A percentile compares a stretch with the other conserved stretches of the same genome.
phyloP scores from a whole-genome alignment of 1,284 basidiomycete genomes.

The Omphalotus olearius region DNA sequence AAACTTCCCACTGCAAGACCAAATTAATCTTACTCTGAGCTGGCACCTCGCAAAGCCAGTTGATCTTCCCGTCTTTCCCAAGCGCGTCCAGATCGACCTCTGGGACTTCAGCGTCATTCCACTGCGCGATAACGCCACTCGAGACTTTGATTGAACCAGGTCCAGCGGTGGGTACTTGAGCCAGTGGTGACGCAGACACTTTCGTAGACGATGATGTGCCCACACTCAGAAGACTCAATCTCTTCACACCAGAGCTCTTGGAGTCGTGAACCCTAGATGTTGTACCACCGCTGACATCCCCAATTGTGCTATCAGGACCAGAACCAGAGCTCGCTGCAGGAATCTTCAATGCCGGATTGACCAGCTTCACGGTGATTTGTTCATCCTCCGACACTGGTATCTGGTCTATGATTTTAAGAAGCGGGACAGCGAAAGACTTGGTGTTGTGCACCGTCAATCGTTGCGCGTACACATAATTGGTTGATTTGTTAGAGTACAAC shows the following conservation, averaged over 20 bases:
- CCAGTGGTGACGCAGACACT: not conserved
- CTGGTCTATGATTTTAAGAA: slow-evolving; percentile 29
- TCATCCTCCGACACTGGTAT: slow-evolving; percentile 32
- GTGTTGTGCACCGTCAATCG: slow-evolving; percentile 10
- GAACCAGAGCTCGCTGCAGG: slow-evolving; percentile 4
- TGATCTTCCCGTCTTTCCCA: not conserved
- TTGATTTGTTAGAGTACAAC: slow-evolving; percentile 4
- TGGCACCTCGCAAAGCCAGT: not conserved
- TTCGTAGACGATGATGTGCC: not conserved
- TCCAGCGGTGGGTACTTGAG: not conserved
- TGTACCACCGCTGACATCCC: not conserved
- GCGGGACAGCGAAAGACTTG: slow-evolving; percentile 16
- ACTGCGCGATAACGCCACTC: slow-evolving; percentile 5
- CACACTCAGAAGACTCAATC: not conserved
- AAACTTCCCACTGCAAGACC: slow-evolving; percentile 1
- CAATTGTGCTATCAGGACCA: not conserved
- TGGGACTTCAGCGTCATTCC: not conserved
- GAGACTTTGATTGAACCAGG: slow-evolving; percentile 7
- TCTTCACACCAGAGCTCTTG: not conserved
- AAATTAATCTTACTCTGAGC: not conserved
- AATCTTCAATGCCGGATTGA: slow-evolving; percentile 24
- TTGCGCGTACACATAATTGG: slow-evolving; percentile 2
- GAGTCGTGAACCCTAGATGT: not conserved
- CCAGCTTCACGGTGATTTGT: slow-evolving; percentile 28
- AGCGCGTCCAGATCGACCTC: not conserved